Evolutionary conservation across 345 rosid species (phyloP), one percentile per base, ranked within the genome.

Genomic region (Salix caprea): DNA sequence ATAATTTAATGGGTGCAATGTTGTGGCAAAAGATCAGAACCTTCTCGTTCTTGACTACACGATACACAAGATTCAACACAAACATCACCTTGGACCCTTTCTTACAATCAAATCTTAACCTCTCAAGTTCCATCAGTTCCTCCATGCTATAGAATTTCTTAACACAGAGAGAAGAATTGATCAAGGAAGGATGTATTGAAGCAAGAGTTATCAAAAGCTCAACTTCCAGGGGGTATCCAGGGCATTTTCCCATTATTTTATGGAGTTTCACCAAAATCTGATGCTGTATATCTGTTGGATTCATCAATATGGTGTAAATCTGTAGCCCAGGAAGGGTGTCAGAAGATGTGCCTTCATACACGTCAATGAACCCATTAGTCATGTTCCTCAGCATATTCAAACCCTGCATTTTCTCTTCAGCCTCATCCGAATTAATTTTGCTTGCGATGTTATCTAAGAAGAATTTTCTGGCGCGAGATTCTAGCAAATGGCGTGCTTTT

Each of bases 41-140:
- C 72, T 94, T 94, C 83, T 94, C 98, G 65, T 86, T 84, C 81
- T 80, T 84, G 60, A 91, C 85, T 54, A 92, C 88, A 7, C 97
- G 90, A 67, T 84, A 87, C 70, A 94, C 92, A 16, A 94, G 97
- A 77, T 92, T 92, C 76, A 94, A 79, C 75, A 94, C 98, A 30
- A 94, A 94, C 91, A 90, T 94, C 82, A 94, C 92, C 78, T 92
- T 94, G 0, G 98, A 90, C 74, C 95, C 97, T 82, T 86, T 94
- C 73, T 78, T 86, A 5, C 82, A 84, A 40, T 93, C 91, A 18
- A 44, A 86, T 76, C 86, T 91, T 64, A 83, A 78, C 81, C 78
- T 91, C 61, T 91, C 96, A n/a, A 93, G 84, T 73, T 84, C 84
- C 12, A 7, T 18, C 80, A 90, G 76, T 76, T 90, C 97, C 3